Conservation (phyloP, 371 early-diverging fungal genomes). For the Mucor plumbeus region DNA sequence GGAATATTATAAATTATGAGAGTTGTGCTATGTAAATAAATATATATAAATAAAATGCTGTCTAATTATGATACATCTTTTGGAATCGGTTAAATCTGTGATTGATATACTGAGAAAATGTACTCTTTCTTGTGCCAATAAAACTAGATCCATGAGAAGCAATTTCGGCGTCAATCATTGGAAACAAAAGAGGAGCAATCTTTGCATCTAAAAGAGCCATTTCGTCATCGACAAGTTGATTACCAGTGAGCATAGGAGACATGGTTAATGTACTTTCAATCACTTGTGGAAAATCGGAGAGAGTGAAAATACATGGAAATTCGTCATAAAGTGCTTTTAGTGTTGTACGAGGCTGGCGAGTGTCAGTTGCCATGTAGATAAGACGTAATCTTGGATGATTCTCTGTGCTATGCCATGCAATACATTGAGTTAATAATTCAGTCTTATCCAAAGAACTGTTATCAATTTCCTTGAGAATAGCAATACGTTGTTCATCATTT, state of each 20-base stretch:
- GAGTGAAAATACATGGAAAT: slow-evolving; percentile 58
- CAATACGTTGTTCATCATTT: slow-evolving; percentile 2
- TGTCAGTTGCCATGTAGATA: slow-evolving; percentile 64
- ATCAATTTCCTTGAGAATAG: background rate
- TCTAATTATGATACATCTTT: slow-evolving; percentile 22
- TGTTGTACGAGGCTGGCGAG: slow-evolving; percentile 50
- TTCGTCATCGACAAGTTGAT: slow-evolving; percentile 20
- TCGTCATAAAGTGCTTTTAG: slow-evolving; percentile 45
- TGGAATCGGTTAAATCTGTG: slow-evolving; percentile 35
- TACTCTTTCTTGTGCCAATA: slow-evolving; percentile 51
- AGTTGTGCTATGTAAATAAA: background rate
- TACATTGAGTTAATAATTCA: slow-evolving; percentile 19
- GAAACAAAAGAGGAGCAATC: slow-evolving; percentile 34
- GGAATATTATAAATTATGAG: background rate
- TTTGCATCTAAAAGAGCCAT: slow-evolving; percentile 9
- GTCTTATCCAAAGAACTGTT: background rate
- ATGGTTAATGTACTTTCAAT: slow-evolving; percentile 29
- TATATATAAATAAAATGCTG: slow-evolving; percentile 1
- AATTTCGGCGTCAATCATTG: slow-evolving; percentile 56
- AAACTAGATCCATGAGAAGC: slow-evolving; percentile 45
- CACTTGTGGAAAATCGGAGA: slow-evolving; percentile 54
- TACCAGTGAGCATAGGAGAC: slow-evolving; percentile 28
- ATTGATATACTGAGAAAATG: slow-evolving; percentile 51
- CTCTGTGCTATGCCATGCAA: slow-evolving; percentile 9
- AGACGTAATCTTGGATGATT: slow-evolving; percentile 42